These are phyloP conservation scores for Microbotryum silenes-acaulis DNA, from an alignment of 1,284 basidiomycete genomes.

Conservation along the genomic window DNA sequence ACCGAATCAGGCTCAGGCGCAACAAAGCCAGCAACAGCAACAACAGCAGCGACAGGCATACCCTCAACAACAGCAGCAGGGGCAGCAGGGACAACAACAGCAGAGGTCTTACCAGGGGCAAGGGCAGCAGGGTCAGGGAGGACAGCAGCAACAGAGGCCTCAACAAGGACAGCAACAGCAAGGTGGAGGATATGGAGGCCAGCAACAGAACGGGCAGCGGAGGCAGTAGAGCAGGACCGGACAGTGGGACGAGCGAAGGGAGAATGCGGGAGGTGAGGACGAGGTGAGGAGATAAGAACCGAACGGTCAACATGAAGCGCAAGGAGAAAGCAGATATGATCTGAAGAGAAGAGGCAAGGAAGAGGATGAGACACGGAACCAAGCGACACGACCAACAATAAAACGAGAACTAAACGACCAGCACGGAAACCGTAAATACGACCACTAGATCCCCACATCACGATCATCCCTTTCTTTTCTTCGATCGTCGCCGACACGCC, in stretches of 20 bases:
- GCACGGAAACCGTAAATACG: too few species aligned
- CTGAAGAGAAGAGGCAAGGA: neutral
- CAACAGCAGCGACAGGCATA: slow-evolving; percentile 8
- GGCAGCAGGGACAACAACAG: neutral
- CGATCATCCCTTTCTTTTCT: too few species aligned
- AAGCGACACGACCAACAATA: too few species aligned
- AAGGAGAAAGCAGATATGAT: neutral
- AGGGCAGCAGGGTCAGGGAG: neutral
- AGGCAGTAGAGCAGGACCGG: neutral
- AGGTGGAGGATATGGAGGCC: neutral
- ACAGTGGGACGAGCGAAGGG: neutral
- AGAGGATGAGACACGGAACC: neutral
- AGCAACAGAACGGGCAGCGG: slow-evolving; percentile 4
- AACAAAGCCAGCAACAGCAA: slow-evolving; percentile 1
- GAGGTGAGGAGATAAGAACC: neutral
- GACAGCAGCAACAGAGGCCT: slow-evolving; percentile 2
- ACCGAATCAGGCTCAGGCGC: neutral
- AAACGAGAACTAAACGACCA: too few species aligned
- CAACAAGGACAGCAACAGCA: neutral
- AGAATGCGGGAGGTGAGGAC: neutral
- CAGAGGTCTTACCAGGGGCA: neutral
- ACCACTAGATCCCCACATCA: too few species aligned
- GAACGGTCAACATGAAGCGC: neutral
- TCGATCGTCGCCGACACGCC: too few species aligned
- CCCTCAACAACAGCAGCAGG: slow-evolving; percentile 5